phyloP scores from a whole-genome alignment of 2,329 filamentous ascomycete genomes.

The Rutstroemia sydowiana region DNA sequence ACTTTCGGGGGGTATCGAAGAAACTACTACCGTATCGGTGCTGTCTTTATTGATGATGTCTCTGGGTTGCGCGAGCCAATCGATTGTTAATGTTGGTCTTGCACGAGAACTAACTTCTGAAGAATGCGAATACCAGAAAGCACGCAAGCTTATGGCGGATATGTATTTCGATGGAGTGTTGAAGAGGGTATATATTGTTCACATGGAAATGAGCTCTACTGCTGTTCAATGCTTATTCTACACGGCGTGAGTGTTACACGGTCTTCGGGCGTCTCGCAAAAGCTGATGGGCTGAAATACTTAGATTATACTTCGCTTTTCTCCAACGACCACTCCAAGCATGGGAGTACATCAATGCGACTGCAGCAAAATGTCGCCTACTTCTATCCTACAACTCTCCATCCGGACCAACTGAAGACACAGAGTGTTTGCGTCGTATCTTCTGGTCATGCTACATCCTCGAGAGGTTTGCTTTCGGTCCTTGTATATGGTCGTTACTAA shows the following conservation, averaged over 20 bases:
- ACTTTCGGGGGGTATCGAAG: neutral
- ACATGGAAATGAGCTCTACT: conserved; percentile 39
- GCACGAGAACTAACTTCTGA: conserved; percentile 17
- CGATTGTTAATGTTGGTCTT: conserved; percentile 28
- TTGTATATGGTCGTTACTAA: neutral
- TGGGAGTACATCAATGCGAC: conserved; percentile 45
- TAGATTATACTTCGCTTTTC: conserved; percentile 43
- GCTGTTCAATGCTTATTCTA: conserved; percentile 45
- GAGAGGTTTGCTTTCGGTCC: conserved; percentile 34
- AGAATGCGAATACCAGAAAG: conserved; percentile 27
- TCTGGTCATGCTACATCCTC: conserved; percentile 48
- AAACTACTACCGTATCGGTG: conserved; percentile 24
- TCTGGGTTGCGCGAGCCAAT: conserved; percentile 40
- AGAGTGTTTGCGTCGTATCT: conserved; percentile 43
- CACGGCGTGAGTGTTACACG: conserved; percentile 34
- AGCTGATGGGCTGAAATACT: too few species aligned
- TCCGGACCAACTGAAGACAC: conserved; percentile 34
- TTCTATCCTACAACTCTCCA: conserved; percentile 37
- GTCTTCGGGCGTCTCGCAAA: neutral
- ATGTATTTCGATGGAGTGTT: conserved; percentile 32
- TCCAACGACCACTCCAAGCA: conserved; percentile 43
- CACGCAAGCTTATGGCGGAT: conserved; percentile 19
- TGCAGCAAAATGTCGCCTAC: conserved; percentile 42
- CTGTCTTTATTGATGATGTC: conserved; percentile 41
- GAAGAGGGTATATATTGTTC: conserved; percentile 39